These are phyloP conservation scores for Pseudogymnoascus sp. DNA, from an alignment of 2,329 filamentous ascomycete species.

Conservation along the genomic window DNA sequence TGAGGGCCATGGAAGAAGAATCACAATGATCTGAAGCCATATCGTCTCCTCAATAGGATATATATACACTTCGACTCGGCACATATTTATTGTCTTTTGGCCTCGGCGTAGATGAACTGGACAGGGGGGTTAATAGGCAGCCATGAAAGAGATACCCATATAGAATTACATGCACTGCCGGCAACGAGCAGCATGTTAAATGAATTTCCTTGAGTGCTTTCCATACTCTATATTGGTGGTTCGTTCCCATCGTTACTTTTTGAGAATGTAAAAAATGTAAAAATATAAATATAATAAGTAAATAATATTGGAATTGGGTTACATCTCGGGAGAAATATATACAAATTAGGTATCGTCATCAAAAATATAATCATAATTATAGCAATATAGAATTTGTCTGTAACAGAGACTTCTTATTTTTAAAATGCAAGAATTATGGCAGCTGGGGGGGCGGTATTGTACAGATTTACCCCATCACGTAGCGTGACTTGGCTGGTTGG, in stretches of 20 bases:
- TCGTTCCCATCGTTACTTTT: neutral
- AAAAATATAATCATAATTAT: neutral
- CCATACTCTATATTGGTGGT: neutral
- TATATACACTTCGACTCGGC: conserved; percentile 1
- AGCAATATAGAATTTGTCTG: too few species aligned
- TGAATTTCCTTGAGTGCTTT: neutral
- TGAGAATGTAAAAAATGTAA: neutral
- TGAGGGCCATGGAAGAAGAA: conserved; percentile 24
- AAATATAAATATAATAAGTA: neutral
- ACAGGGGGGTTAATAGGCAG: neutral
- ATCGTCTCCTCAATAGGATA: neutral
- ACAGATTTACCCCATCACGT: neutral
- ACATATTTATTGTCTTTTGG: conserved; percentile 4
- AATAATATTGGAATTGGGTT: neutral
- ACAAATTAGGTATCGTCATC: neutral
- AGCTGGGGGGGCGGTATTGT: neutral
- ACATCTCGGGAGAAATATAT: neutral
- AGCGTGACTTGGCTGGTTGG: neutral
- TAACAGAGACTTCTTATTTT: neutral
- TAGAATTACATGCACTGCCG: neutral
- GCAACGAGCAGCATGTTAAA: neutral
- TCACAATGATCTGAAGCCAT: neutral
- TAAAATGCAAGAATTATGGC: neutral
- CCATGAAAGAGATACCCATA: neutral
- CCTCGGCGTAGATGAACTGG: neutral